Conservation (phyloP, 495 filamentous ascomycete species). For the Copromyces sp. region DNA sequence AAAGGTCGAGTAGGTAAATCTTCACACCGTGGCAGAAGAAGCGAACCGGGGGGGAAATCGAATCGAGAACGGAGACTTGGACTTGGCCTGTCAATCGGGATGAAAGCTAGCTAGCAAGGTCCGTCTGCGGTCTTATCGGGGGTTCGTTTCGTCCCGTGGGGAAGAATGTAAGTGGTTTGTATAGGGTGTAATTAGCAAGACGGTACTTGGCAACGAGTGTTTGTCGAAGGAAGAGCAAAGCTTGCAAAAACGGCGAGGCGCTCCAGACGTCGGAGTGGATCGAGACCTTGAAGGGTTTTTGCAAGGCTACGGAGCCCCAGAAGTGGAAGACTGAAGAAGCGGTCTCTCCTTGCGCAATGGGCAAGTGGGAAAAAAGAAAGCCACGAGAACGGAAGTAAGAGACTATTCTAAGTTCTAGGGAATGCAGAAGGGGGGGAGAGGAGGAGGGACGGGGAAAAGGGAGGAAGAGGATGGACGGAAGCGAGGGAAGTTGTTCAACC, state of each 20-base stretch:
- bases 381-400: not conserved
- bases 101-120: slow-evolving; percentile 2
- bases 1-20: slow-evolving; percentile 4
- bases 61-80: not conserved
- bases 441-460: slow-evolving; percentile 7
- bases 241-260: not conserved
- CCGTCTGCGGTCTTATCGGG: not conserved
- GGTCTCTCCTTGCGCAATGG: not conserved
- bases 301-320: not conserved
- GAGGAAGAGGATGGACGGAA: slow-evolving; percentile 15
- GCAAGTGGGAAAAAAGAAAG: not conserved
- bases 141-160: slow-evolving; percentile 2
- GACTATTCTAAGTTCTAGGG: slow-evolving; percentile 1
- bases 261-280: not conserved
- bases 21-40: not conserved
- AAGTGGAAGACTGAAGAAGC: not conserved
- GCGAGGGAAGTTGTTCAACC: slow-evolving; percentile 7
- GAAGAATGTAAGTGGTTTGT: not conserved
- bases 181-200: slow-evolving; percentile 1
- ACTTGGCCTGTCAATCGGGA: not conserved
- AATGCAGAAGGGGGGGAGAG: slow-evolving; percentile 1
- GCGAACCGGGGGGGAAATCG: not conserved
- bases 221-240: slow-evolving; percentile 5
- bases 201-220: not conserved
- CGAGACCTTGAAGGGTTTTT: not conserved